These are phyloP conservation scores for Mortierella claussenii DNA, from an alignment of 192 early-diverging fungal genomes.

Conservation along the genomic window DNA sequence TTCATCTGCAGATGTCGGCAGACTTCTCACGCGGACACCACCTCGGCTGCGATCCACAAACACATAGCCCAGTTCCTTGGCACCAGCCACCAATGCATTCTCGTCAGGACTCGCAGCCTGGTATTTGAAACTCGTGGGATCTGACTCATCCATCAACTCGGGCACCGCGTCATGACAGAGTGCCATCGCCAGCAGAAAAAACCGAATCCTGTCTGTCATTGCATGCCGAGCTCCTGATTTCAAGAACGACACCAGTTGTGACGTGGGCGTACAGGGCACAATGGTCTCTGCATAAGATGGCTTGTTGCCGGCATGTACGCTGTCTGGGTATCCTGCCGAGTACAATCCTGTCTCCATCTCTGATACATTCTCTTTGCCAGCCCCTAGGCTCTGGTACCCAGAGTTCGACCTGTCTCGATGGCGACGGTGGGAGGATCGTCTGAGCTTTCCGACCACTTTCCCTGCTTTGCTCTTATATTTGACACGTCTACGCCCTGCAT, in stretches of 20 bases:
- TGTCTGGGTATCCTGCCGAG: slow-evolving; percentile 25
- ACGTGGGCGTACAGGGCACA: slow-evolving; percentile 48
- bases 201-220: slow-evolving; percentile 60
- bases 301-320: slow-evolving; percentile 37
- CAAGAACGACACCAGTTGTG: slow-evolving; percentile 46
- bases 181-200: slow-evolving; percentile 80
- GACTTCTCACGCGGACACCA: slow-evolving; percentile 34
- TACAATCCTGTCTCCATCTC: slow-evolving; percentile 17
- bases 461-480: slow-evolving; percentile 48
- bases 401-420: slow-evolving; percentile 13
- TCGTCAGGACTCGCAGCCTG: slow-evolving; percentile 88
- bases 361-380: slow-evolving; percentile 1
- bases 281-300: slow-evolving; percentile 39
- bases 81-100: slow-evolving; percentile 82
- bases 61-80: slow-evolving; percentile 78
- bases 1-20: slow-evolving; percentile 15
- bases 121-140: slow-evolving; percentile 72
- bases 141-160: slow-evolving; percentile 68
- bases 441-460: slow-evolving; percentile 33
- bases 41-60: slow-evolving; percentile 68
- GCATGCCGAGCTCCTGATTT: slow-evolving; percentile 44
- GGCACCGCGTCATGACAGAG: slow-evolving; percentile 87
- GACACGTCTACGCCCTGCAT: slow-evolving; percentile 8
- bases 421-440: slow-evolving; percentile 20
- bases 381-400: slow-evolving; percentile 41